phyloP scores from a whole-genome alignment of 2,329 filamentous ascomycete genomes.

The Hyphodiscus sp. region DNA sequence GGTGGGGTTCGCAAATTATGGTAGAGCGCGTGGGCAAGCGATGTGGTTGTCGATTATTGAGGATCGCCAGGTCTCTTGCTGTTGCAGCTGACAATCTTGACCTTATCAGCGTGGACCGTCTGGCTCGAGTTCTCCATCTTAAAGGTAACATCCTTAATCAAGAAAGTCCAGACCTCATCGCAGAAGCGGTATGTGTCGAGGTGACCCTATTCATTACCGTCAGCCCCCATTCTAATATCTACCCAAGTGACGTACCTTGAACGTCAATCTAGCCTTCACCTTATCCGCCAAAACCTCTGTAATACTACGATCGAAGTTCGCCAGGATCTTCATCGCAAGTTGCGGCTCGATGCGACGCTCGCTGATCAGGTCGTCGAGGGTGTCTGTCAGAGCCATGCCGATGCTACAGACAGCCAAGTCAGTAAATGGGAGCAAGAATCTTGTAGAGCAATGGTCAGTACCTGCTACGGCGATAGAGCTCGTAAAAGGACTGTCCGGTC shows the following conservation, averaged over 20 bases:
- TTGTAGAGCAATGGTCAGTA: conserved; percentile 43
- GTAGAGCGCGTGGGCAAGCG: neutral
- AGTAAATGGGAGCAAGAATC: conserved; percentile 24
- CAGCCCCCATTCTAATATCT: conserved; percentile 11
- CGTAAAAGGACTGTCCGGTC: conserved; percentile 63
- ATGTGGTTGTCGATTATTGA: conserved; percentile 23
- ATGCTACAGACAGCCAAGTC: conserved; percentile 54
- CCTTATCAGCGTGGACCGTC: conserved; percentile 75
- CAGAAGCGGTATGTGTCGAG: conserved; percentile 98
- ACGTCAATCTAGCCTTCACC: conserved; percentile 83
- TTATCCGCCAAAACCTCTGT: conserved; percentile 87
- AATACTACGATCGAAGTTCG: conserved; percentile 90
- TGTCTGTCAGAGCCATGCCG: conserved; percentile 88
- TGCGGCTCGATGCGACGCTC: conserved; percentile 94
- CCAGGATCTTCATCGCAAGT: conserved; percentile 95
- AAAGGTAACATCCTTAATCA: conserved; percentile 98
- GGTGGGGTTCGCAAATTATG: neutral
- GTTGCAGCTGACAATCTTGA: conserved; percentile 98
- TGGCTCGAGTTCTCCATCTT: conserved; percentile 78
- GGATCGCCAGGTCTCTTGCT: conserved; percentile 69
- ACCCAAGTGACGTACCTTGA: conserved; percentile 64
- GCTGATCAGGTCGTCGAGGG: conserved; percentile 93
- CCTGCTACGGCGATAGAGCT: conserved; percentile 98
- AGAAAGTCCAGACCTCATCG: conserved; percentile 98
- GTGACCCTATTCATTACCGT: conserved; percentile 59